A percentile compares a stretch with the other conserved stretches of the same genome.
Evolutionary conservation across 2,329 filamentous ascomycete species (phyloP).

Genomic region (Diaporthe amygdali): DNA sequence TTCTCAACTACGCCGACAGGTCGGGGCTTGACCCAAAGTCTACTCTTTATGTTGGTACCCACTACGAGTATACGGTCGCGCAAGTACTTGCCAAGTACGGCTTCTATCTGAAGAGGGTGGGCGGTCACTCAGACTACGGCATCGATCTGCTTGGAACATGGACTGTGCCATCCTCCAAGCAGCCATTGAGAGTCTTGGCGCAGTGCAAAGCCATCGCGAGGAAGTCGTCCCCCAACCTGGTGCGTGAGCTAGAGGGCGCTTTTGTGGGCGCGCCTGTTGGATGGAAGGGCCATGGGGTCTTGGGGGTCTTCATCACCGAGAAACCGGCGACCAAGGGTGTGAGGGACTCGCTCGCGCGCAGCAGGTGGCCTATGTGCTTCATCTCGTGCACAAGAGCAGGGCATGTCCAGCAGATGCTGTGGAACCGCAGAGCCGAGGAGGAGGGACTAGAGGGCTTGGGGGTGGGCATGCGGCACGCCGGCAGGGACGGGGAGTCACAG

Average conservation of each 20-base stretch:
- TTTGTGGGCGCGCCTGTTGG: conserved; percentile 75
- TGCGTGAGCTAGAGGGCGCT: conserved; percentile 82
- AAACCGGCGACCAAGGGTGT: conserved; percentile 79
- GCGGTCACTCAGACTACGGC: conserved; percentile 70
- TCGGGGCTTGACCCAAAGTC: conserved; percentile 59
- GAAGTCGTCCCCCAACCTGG: conserved; percentile 59
- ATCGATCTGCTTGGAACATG: conserved; percentile 78
- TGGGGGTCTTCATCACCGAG: conserved; percentile 75
- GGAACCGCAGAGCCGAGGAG: conserved; percentile 70
- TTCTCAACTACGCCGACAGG: conserved; percentile 66
- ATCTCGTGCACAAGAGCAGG: conserved; percentile 66
- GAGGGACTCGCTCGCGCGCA: conserved; percentile 71
- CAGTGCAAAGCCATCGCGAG: conserved; percentile 73
- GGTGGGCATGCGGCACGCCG: conserved; percentile 51
- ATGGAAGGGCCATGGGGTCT: conserved; percentile 68
- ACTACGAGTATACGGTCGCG: conserved; percentile 76
- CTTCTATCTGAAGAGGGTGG: conserved; percentile 69
- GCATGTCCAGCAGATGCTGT: conserved; percentile 69
- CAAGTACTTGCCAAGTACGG: conserved; percentile 62
- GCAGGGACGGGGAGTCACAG: conserved; percentile 39
- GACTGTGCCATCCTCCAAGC: conserved; percentile 55
- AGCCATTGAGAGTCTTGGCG: conserved; percentile 52
- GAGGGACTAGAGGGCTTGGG: conserved; percentile 66
- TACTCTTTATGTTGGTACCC: conserved; percentile 73
- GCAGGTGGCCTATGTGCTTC: conserved; percentile 74